These are phyloP conservation scores for Echites panduratus DNA, from an alignment of 257 asterid species.

Conservation along the genomic window DNA sequence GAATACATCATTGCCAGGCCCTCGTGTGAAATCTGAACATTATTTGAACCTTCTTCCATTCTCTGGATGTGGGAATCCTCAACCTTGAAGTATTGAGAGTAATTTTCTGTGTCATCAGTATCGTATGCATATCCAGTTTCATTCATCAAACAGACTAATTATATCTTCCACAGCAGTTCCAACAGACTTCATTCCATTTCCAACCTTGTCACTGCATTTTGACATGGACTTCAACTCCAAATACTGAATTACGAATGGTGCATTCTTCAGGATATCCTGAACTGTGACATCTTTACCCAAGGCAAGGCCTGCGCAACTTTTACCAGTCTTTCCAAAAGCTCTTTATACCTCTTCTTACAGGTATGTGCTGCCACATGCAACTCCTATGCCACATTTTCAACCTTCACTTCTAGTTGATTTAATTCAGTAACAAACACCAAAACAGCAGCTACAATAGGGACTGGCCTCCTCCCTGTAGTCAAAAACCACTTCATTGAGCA, in stretches of 20 bases:
- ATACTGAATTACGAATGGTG: conserved; percentile 66
- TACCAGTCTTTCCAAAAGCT: conserved; percentile 62
- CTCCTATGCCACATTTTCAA: conserved; percentile 52
- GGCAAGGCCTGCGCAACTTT: conserved; percentile 64
- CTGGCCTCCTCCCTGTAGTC: conserved; percentile 72
- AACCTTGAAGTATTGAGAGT: conserved; percentile 41
- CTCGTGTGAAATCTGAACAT: conserved; percentile 53
- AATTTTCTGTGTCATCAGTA: conserved; percentile 21
- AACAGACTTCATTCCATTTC: conserved; percentile 20
- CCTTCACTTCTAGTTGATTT: conserved; percentile 44
- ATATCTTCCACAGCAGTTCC: conserved; percentile 45
- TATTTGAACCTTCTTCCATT: conserved; percentile 26
- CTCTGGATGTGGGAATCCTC: conserved; percentile 17
- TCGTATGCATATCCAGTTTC: conserved; percentile 24
- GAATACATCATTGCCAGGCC: conserved; percentile 52
- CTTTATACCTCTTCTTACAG: conserved; percentile 64
- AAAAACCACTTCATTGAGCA: conserved; percentile 85
- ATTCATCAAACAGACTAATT: conserved; percentile 39
- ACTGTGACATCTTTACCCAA: conserved; percentile 68
- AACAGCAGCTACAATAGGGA: conserved; percentile 79
- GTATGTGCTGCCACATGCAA: conserved; percentile 48
- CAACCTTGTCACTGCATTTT: conserved; percentile 15
- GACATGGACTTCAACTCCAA: conserved; percentile 71
- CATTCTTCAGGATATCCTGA: conserved; percentile 63
- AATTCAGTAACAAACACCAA: conserved; percentile 58